Base-by-base conservation (phyloP, 192 early-diverging fungal genomes). In the Rhizophagus sp. region DNA sequence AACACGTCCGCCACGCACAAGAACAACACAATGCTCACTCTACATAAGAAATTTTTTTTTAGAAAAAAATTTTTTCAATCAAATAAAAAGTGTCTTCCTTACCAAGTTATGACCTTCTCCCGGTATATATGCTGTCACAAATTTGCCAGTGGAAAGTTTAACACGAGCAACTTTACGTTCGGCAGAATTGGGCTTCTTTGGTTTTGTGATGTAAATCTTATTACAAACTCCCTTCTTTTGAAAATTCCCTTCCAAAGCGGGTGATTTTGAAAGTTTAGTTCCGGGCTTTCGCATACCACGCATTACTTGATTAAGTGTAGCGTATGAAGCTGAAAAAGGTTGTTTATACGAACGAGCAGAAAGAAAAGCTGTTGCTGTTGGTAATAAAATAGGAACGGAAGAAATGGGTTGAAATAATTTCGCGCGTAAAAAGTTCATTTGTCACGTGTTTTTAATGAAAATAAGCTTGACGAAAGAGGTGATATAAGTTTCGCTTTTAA, bases 131-230 rank as follows among this genome's bases (percentile, higher is more conserved):
- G 96, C 96, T 65, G 94, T 92, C 22, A 99, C 90, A 30, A 94
- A 90, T 83, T 96, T 96, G 41, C 95, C 95, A 69, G 94, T 97
- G n/a, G 96, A 94, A 69, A 99, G 86, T 66, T 95, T 93, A 62
- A 99, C 97, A 80, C 95, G 90, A 27, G 93, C 93, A 57, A 97
- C 95, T 83, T 97, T 96, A 80, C 97, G 93, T 84, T 93, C 93
- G 44, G 97, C 97, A 49, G 97, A 99, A 87, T 99, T 99, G 82
- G 97, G 97, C 85, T 99, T 99, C 87, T 97, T 97, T 76, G 97
- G 97, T 84, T 97, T 98, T 67, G 94, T 94, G 3, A 92, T 96
- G 81, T 96, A 98, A 6, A 99, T 95, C 83, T 98, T 98, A 81
- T 96, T 86, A 81, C 97, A 98, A 13, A 99, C 96, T 57, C 97